Percentiles rank a stretch among this genome's conserved stretches.
Evolutionary conservation across 1,284 basidiomycete species (phyloP).

Genomic region (Gomphus bonarii): DNA sequence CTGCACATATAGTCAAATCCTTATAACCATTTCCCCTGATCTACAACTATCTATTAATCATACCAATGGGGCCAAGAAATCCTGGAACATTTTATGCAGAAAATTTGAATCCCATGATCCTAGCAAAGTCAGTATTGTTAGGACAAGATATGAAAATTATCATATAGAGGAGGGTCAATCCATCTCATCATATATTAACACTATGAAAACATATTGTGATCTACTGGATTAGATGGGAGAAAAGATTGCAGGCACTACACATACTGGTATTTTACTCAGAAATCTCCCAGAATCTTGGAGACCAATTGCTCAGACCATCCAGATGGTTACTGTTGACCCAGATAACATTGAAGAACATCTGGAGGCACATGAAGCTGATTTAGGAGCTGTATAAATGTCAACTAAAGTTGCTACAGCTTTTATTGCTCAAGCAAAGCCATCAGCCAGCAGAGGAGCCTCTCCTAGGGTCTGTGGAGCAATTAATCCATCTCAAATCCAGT

Average conservation of each 20-base stretch:
- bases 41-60: no score
- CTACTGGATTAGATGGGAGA: neutral
- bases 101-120: neutral
- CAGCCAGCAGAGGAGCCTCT: no score
- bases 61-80: no score
- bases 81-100: no score
- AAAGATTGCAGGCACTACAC: neutral
- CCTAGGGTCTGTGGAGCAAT: no score
- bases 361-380: neutral
- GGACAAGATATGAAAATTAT: neutral
- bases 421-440: no score
- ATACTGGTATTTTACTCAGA: neutral
- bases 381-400: neutral
- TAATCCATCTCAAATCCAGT: no score
- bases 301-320: neutral
- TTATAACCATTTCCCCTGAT: no score
- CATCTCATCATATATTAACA: neutral
- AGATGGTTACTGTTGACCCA: neutral
- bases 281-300: neutral
- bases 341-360: neutral
- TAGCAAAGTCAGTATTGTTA: neutral
- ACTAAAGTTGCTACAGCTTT: neutral
- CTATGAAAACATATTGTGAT: neutral
- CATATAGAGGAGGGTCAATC: neutral
- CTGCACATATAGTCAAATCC: no score